Conservation (phyloP, 768 basidiomycete genomes). For the Cystobasidiopsis lactophilus region DNA sequence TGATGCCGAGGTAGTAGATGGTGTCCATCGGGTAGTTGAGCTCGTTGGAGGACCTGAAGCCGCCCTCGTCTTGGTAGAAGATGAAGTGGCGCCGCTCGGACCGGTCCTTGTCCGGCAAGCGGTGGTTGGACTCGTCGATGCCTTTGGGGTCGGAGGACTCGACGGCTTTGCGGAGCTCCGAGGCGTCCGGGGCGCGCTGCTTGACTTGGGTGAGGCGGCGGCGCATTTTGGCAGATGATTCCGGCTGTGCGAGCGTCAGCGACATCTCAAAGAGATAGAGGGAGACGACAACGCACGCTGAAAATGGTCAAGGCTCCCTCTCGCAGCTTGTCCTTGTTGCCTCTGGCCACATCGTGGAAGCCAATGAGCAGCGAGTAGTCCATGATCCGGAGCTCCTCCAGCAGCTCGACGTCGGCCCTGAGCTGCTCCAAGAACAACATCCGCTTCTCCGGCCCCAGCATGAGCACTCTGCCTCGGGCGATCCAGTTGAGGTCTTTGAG, state of each 20-base stretch:
- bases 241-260: conserved; percentile 7
- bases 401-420: conserved; percentile 59
- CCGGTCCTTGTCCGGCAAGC: conserved; percentile 42
- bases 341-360: conserved; percentile 71
- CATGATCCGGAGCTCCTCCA: conserved; percentile 71
- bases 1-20: conserved; percentile 36
- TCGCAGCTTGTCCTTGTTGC: conserved; percentile 76
- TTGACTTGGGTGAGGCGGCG: conserved; percentile 38
- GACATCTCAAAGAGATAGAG: too few relatives aligned
- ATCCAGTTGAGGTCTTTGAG: conserved; percentile 97
- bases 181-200: conserved; percentile 41
- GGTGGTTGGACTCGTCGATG: conserved; percentile 32
- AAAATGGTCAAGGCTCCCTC: conserved; percentile 80
- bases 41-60: conserved; percentile 73
- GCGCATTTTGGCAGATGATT: conserved; percentile 38
- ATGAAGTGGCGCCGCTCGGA: conserved; percentile 48
- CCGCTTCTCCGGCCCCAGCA: conserved; percentile 88
- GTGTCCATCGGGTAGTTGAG: conserved; percentile 46
- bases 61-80: conserved; percentile 94
- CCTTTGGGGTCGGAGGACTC: conserved; percentile 57
- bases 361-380: conserved; percentile 89
- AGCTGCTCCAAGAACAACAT: conserved; percentile 80
- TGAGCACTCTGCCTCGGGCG: conserved; percentile 46
- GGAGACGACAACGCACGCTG: conserved; percentile 56
- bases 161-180: conserved; percentile 67